Conservation (phyloP, 805 yeast genomes). For the Candida nitratophila region DNA sequence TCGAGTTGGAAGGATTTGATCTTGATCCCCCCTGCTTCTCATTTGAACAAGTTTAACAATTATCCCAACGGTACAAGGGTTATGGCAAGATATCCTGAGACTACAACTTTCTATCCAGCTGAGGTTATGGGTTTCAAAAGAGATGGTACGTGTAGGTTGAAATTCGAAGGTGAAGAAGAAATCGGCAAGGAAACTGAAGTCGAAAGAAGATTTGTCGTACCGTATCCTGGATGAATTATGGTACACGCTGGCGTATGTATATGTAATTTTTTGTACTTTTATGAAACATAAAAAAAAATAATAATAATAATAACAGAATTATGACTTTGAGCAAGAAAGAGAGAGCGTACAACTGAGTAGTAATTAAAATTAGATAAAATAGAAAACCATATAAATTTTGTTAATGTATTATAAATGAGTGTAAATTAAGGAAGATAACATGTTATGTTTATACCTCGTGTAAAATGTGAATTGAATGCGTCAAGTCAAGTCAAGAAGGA, state of each 20-base stretch:
- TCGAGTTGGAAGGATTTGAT: constrained; percentile 78
- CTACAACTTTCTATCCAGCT: constrained; percentile 95
- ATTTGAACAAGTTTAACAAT: constrained; percentile 28
- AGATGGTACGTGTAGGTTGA: constrained; percentile 70
- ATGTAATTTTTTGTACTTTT: too few species aligned
- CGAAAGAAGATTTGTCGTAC: constrained; percentile 73
- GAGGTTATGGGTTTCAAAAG: constrained; percentile 73
- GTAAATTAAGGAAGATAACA: too few species aligned
- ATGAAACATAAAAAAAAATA: too few species aligned
- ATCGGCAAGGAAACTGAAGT: constrained; percentile 94
- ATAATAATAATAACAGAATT: too few species aligned
- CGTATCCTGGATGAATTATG: constrained; percentile 41
- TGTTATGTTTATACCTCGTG: too few species aligned
- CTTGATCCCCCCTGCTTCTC: constrained; percentile 51
- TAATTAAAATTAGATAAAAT: too few species aligned
- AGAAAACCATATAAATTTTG: too few species aligned
- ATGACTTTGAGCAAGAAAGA: too few species aligned
- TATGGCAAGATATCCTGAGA: constrained; percentile 92
- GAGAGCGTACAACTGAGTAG: too few species aligned
- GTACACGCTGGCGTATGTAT: too few species aligned
- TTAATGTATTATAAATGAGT: too few species aligned
- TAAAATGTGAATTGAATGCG: too few species aligned
- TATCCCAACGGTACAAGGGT: constrained; percentile 78
- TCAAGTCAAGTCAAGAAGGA: constrained; percentile 10
- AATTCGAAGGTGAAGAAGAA: constrained; percentile 96